Evolutionary conservation across 2,329 filamentous ascomycete species (phyloP).

Genomic region (Parasarocladium wereldwijsianum): DNA sequence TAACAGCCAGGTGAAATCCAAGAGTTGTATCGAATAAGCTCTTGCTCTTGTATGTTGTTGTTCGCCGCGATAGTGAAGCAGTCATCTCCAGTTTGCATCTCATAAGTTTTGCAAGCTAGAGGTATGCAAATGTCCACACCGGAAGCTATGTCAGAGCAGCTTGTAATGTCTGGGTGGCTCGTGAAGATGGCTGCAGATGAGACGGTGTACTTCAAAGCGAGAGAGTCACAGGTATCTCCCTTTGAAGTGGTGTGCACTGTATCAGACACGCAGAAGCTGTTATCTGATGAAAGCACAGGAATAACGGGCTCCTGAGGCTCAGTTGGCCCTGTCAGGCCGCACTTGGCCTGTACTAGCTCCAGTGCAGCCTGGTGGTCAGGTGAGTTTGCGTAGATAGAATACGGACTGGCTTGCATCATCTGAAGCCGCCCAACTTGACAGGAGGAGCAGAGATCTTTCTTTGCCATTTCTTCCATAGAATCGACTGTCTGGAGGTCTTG

Average conservation of each 20-base stretch:
- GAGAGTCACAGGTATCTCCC: slow-evolving; percentile 10
- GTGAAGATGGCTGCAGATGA: slow-evolving; percentile 9
- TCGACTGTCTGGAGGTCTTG: not conserved
- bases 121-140: slow-evolving; percentile 8
- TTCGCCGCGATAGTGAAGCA: slow-evolving; percentile 4
- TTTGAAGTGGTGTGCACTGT: slow-evolving; percentile 5
- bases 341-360: slow-evolving; percentile 3
- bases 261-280: not conserved
- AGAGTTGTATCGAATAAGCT: not conserved
- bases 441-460: slow-evolving; percentile 8
- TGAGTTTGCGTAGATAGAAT: slow-evolving; percentile 6
- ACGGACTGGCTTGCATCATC: slow-evolving; percentile 8
- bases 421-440: slow-evolving; percentile 6
- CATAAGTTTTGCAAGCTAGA: slow-evolving; percentile 4
- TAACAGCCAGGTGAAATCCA: not conserved
- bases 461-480: slow-evolving; percentile 4
- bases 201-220: slow-evolving; percentile 7
- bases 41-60: not conserved
- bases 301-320: slow-evolving; percentile 1
- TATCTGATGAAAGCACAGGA: not conserved
- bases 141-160: slow-evolving; percentile 6
- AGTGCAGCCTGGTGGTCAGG: slow-evolving; percentile 2
- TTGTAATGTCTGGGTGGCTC: slow-evolving; percentile 7
- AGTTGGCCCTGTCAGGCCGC: not conserved
- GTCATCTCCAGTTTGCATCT: not conserved